Evolutionary conservation across 805 yeast genomes (phyloP), one percentile per base, ranked within the genome.

Genomic region (Monosporozyma siamensis): DNA sequence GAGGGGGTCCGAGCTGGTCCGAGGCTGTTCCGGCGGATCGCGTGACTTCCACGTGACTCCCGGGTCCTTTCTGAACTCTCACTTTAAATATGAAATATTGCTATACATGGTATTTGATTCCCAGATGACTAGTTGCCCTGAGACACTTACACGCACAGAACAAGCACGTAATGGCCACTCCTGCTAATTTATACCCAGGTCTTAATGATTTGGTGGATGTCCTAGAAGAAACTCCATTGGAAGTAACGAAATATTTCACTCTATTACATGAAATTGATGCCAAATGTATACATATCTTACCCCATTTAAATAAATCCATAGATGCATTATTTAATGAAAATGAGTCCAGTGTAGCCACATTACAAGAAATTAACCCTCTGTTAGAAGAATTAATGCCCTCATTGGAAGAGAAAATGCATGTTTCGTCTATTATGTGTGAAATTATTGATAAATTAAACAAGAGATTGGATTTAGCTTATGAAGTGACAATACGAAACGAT

Each of bases 381-480:
- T 67, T 77, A 15, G 68, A 70, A 48, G 95, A 85, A 44, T 70
- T 90, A 43, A 78, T 90, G 68, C 97, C 97, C 1, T 85, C 95
- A 47, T 65, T 90, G 43, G 97, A 90, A 59, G 97, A 92, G 60
- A 92, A 92, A 64, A 87, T 92, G 94, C 97, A 90, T 61, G 96
- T 92, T 34, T 90, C 97, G 4, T 81, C 90, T 1, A 80, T 86
- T 31, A 96, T 97, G 18, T 74, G 85, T 24, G 97, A 89, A 52
- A 72, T 80, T 10, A 72, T 88, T 37, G 66, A 71, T 24, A 77
- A 80, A 45, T 83, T 86, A 54, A 65, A 86, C 43, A 72, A 70
- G 40, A 70, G 97, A 40, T 71, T 92, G 49, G 84, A 89, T 56
- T 77, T 82, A 51, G 95, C 85, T 56, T 89, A 77, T 66, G 83